phyloP scores from a whole-genome alignment of 2,329 filamentous ascomycete species.

The Alternaria ethzedia region DNA sequence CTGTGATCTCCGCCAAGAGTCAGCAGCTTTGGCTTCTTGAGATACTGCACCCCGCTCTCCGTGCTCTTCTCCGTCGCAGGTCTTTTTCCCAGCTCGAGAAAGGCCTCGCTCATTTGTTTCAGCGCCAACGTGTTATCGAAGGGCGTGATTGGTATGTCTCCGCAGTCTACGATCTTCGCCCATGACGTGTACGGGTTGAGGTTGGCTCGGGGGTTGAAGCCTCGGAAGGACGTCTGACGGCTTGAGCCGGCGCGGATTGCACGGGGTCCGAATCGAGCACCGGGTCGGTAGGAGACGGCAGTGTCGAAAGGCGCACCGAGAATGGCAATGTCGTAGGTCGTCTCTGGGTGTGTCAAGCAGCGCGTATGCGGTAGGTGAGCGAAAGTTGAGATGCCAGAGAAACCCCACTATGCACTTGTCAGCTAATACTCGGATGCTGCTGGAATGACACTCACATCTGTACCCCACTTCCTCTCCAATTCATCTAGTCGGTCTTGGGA shows the following conservation, averaged over 20 bases:
- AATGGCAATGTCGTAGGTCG: conserved; percentile 56
- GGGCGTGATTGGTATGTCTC: conserved; percentile 85
- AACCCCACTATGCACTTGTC: conserved; percentile 61
- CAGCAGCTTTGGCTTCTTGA: conserved; percentile 54
- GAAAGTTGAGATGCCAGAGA: conserved; percentile 70
- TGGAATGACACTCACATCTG: conserved; percentile 38
- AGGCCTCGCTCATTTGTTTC: conserved; percentile 83
- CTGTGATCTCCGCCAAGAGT: conserved; percentile 59
- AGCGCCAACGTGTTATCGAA: conserved; percentile 85
- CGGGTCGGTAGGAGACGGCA: conserved; percentile 53
- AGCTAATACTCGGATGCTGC: background rate
- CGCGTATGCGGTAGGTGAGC: conserved; percentile 57
- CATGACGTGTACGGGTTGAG: conserved; percentile 85
- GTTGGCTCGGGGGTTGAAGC: conserved; percentile 80
- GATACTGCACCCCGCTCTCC: conserved; percentile 50
- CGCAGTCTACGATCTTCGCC: conserved; percentile 84
- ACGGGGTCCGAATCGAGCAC: conserved; percentile 78
- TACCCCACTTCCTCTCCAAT: conserved; percentile 50
- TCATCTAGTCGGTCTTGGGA: conserved; percentile 41
- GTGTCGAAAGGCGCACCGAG: conserved; percentile 60
- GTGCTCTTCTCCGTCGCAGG: conserved; percentile 44
- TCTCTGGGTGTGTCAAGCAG: conserved; percentile 56
- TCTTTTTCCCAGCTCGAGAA: conserved; percentile 68
- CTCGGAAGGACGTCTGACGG: conserved; percentile 79
- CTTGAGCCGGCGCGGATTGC: conserved; percentile 85